Evolutionary conservation across 2,329 filamentous ascomycete genomes (phyloP), one percentile per base, ranked within the genome.

Genomic region (Immersiporthe knoxdaviesiana): DNA sequence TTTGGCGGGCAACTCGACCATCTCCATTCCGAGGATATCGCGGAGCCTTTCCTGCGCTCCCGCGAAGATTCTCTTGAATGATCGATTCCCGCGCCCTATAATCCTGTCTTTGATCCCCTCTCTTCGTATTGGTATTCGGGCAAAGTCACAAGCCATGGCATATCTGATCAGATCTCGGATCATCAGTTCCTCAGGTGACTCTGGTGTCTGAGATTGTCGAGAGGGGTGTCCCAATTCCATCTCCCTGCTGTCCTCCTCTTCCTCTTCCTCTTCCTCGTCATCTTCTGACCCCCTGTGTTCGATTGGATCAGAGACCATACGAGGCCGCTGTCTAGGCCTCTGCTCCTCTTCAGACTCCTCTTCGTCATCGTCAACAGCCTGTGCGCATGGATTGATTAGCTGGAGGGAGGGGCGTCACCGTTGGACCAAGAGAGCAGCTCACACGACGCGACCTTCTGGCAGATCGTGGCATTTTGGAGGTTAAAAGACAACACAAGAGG

Each of bases 1-100:
- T 75, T 87, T 88, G 1, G 87, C 84, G 0, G 96, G 94, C 63
- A 98, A 84, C 80, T 97, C 94, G 4, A 88, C 85, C 84, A 99
- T 87, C 78, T 94, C 87, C 94, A 98, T 97, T n/a, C 96, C 96
- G 80, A 97, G 98, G 1, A 90, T 85, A 1, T 82, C 81, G 62
- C 85, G 83, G 50, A 99, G 82, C 73, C 92, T 87, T 44, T 83
- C 80, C 78, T 99, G 95, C 56, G 95, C 93, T 54, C 87, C 83
- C 0, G 87, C 87, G 75, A 97, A 97, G 3, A 97, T 88, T 16
- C 81, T 78, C 77, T 89, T 94, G 78, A 97, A 98, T 47, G 89
- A 83, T 41, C 91, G 85, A 8, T 88, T 82, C 11, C 90, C 86
- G 60, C 89, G 85, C 24, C 91, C 92, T 12, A 97, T 87, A 0